Percentiles rank a stretch among this genome's conserved stretches.
These are phyloP conservation scores for Chrysosporium queenslandicum DNA, from an alignment of 2,329 filamentous ascomycete species.

Conservation along the genomic window DNA sequence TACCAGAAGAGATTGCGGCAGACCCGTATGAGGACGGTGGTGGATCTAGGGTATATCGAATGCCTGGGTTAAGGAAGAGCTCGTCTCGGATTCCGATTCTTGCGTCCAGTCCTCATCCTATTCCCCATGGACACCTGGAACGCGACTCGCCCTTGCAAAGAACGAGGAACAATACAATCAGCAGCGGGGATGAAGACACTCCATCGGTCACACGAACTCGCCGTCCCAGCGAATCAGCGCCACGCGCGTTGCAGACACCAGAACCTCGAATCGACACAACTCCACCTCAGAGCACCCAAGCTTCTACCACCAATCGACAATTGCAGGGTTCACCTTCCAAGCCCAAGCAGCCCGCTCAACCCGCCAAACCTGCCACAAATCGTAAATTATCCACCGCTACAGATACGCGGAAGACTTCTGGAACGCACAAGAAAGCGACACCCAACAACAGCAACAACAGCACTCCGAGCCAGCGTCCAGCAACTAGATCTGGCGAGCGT, in stretches of 20 bases:
- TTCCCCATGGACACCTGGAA: slow-evolving; percentile 61
- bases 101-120: slow-evolving; percentile 66
- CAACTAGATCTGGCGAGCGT: slow-evolving; percentile 51
- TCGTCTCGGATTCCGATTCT: slow-evolving; percentile 78
- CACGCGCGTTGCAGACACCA: slow-evolving; percentile 17
- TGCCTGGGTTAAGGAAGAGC: slow-evolving; percentile 49
- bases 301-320: slow-evolving; percentile 12
- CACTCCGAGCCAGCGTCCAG: slow-evolving; percentile 45
- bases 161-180: slow-evolving; percentile 44
- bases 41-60: slow-evolving; percentile 42
- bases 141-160: slow-evolving; percentile 60
- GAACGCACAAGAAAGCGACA: slow-evolving; percentile 27
- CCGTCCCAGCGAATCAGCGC: slow-evolving; percentile 51
- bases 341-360: slow-evolving; percentile 18
- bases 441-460: slow-evolving; percentile 27
- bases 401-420: slow-evolving; percentile 33
- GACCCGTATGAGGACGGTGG: slow-evolving; percentile 30
- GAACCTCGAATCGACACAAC: slow-evolving; percentile 24
- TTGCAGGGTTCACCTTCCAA: slow-evolving; percentile 17
- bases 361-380: slow-evolving; percentile 26
- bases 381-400: slow-evolving; percentile 34
- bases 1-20: slow-evolving; percentile 64
- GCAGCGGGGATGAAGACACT: slow-evolving; percentile 50
- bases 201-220: slow-evolving; percentile 53
- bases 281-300: slow-evolving; percentile 17